Evolutionary conservation across 805 yeast genomes (phyloP).

Genomic region (Huiozyma sinensis): DNA sequence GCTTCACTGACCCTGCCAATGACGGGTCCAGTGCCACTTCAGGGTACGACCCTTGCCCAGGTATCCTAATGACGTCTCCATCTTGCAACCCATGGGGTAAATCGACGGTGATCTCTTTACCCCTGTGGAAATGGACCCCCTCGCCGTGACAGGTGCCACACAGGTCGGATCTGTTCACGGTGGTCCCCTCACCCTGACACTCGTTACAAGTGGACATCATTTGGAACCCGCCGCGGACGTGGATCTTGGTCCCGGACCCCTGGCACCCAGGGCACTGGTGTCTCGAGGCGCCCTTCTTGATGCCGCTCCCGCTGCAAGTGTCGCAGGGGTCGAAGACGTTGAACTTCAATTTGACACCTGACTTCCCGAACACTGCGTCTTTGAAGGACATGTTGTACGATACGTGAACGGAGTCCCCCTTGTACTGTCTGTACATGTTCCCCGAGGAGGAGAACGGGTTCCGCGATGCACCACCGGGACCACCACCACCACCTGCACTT

Average conservation of each 20-base stretch:
- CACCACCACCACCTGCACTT: constrained; percentile 30
- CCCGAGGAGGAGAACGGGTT: neutral
- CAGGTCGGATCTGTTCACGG: constrained; percentile 52
- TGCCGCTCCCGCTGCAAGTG: constrained; percentile 77
- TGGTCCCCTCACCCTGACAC: constrained; percentile 86
- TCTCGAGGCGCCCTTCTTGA: constrained; percentile 60
- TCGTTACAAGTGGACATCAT: constrained; percentile 87
- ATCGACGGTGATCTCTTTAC: constrained; percentile 67
- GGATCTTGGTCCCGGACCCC: constrained; percentile 87
- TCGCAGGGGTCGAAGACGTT: constrained; percentile 66
- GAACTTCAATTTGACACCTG: constrained; percentile 53
- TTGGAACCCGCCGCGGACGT: constrained; percentile 85
- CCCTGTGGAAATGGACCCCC: constrained; percentile 56
- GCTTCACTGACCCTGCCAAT: constrained; percentile 37
- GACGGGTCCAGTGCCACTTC: constrained; percentile 55
- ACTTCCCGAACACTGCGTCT: constrained; percentile 77
- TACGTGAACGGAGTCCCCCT: constrained; percentile 83
- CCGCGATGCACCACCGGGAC: no score
- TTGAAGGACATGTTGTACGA: constrained; percentile 65
- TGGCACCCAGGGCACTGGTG: constrained; percentile 78
- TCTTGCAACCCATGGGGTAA: constrained; percentile 83
- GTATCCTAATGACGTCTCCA: constrained; percentile 73
- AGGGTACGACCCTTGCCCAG: constrained; percentile 89
- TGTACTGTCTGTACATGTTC: constrained; percentile 51
- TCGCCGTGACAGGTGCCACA: constrained; percentile 82